phyloP scores from a whole-genome alignment of 2,329 filamentous ascomycete genomes.

The Trichoderma hamatum region DNA sequence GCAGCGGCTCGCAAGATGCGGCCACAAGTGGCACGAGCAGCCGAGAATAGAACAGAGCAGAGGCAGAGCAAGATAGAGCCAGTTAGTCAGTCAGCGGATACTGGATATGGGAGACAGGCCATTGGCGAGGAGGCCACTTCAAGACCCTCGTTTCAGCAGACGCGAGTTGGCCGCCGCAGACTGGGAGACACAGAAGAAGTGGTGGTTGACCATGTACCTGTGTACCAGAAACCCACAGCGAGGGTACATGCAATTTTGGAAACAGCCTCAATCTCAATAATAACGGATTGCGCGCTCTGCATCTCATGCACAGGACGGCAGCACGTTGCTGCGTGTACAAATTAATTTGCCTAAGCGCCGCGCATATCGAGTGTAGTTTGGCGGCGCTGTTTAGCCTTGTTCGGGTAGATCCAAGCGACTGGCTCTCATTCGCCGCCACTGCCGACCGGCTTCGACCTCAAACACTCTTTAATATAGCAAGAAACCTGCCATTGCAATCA shows the following conservation, averaged over 20 bases:
- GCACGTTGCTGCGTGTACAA: background rate
- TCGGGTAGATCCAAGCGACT: slow-evolving; percentile 18
- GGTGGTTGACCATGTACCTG: background rate
- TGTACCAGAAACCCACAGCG: background rate
- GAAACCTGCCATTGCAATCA: background rate
- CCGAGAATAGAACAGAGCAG: background rate
- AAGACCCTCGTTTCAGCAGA: slow-evolving; percentile 19
- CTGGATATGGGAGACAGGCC: background rate
- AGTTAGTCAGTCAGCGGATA: background rate
- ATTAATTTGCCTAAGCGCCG: slow-evolving; percentile 16
- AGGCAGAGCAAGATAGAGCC: background rate
- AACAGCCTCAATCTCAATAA: background rate
- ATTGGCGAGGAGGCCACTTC: background rate
- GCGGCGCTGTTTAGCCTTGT: slow-evolving; percentile 16
- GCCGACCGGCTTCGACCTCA: background rate
- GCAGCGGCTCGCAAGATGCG: slow-evolving; percentile 14
- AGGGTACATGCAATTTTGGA: background rate
- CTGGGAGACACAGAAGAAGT: slow-evolving; percentile 1
- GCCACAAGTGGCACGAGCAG: slow-evolving; percentile 1
- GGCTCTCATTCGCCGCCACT: slow-evolving; percentile 21
- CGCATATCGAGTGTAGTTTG: background rate
- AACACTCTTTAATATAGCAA: background rate
- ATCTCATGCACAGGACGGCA: background rate
- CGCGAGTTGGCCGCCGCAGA: background rate
- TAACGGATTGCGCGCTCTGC: background rate